These are phyloP conservation scores for Dianthus caryophyllus DNA, from an alignment of 148 eudicot genomes.

Conservation along the genomic window DNA sequence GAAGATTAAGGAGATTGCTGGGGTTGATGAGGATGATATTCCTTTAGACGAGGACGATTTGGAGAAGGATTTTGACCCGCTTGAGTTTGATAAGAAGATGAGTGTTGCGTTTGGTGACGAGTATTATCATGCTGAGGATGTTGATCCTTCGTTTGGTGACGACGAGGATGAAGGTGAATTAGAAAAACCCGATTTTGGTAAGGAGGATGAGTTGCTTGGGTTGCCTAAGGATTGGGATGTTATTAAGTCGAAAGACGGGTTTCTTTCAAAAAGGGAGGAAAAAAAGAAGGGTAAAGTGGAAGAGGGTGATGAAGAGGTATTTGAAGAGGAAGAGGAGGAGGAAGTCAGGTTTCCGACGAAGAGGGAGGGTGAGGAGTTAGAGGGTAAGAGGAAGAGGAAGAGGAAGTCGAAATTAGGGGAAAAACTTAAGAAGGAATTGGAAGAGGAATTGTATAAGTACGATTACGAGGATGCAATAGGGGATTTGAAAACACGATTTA, in stretches of 20 bases:
- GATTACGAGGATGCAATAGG: slow-evolving; percentile 85
- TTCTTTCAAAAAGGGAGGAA: slow-evolving; percentile 46
- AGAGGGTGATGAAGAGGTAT: slow-evolving; percentile 3
- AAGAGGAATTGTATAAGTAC: slow-evolving; percentile 73
- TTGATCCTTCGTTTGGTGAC: slow-evolving; percentile 61
- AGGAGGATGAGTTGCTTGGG: slow-evolving; percentile 89
- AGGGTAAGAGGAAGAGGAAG: slow-evolving; percentile 54
- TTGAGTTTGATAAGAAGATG: slow-evolving; percentile 76
- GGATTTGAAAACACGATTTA: slow-evolving; percentile 84
- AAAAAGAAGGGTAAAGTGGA: slow-evolving; percentile 32
- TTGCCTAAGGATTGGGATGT: slow-evolving; percentile 75
- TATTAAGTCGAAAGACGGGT: slow-evolving; percentile 50
- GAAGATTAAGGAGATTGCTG: slow-evolving; percentile 65
- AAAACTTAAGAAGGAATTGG: slow-evolving; percentile 59
- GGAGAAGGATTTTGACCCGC: slow-evolving; percentile 88
- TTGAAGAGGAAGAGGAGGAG: slow-evolving; percentile 19
- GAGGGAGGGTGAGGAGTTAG: slow-evolving; percentile 24
- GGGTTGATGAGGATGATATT: slow-evolving; percentile 37
- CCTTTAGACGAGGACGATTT: slow-evolving; percentile 64
- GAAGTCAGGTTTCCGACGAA: slow-evolving; percentile 17
- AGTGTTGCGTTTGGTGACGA: slow-evolving; percentile 51
- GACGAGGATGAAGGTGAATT: slow-evolving; percentile 49
- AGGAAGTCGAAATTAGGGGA: slow-evolving; percentile 42
- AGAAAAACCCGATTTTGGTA: slow-evolving; percentile 80
- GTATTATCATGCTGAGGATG: slow-evolving; percentile 76